These are phyloP conservation scores for Gnetum montanum DNA, from an alignment of 75 land plant species.

Conservation along the genomic window DNA sequence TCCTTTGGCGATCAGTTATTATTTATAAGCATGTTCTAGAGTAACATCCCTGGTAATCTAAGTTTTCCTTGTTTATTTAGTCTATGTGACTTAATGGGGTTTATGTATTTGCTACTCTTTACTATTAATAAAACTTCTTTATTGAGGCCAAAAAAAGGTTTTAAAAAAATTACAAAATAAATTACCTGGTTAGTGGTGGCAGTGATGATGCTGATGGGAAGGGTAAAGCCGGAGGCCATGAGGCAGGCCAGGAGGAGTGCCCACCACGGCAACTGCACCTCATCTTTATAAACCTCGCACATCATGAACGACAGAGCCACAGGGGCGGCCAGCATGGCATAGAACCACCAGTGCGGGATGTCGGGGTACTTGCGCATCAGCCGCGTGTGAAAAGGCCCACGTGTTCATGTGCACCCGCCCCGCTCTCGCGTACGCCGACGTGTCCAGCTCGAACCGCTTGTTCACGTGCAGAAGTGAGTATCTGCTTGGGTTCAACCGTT, in stretches of 20 bases:
- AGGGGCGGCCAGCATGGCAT: conserved; percentile 25
- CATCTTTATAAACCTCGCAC: conserved; percentile 35
- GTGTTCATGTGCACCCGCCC: conserved; percentile 56
- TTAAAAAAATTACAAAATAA: neutral
- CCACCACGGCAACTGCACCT: conserved; percentile 94
- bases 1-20: no score
- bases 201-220: conserved; percentile 81
- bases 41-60: no score
- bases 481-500: no score
- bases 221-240: conserved; percentile 72
- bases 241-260: conserved; percentile 71
- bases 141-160: no score
- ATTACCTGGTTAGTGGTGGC: conserved; percentile 87
- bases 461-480: no score
- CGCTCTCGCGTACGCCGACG: conserved; percentile 64
- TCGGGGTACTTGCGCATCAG: conserved; percentile 63
- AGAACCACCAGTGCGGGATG: conserved; percentile 89
- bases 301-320: conserved; percentile 46
- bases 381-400: conserved; percentile 48
- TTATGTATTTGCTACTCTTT: no score
- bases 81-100: no score
- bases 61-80: no score
- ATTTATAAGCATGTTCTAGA: no score
- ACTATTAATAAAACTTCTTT: no score
- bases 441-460: conserved; percentile 61